Conservation (phyloP, 2,329 filamentous ascomycete species). For the Westerdykella aurantiaca region DNA sequence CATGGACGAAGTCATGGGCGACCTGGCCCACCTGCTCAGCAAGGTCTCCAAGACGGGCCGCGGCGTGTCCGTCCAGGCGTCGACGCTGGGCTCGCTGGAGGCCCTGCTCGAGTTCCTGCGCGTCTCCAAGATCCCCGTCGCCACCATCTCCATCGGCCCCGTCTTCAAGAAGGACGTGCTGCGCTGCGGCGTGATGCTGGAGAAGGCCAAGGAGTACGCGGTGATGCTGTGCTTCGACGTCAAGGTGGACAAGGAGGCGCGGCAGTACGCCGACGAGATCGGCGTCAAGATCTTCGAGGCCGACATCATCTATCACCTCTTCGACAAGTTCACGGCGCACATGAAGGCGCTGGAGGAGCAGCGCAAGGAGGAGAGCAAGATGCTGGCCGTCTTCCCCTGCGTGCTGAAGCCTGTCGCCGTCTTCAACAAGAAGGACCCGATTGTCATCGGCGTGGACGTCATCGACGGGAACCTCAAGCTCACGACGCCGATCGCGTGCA, state of each 20-base stretch:
- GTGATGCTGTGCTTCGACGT: conserved; percentile 99
- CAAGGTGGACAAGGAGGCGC: conserved; percentile 96
- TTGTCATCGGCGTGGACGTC: conserved; percentile 93
- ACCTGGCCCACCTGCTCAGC: conserved; percentile 85
- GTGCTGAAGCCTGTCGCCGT: conserved; percentile 83
- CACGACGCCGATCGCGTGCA: conserved; percentile 82
- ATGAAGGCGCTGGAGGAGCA: conserved; percentile 81
- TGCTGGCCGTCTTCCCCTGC: conserved; percentile 94
- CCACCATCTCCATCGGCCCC: conserved; percentile 93
- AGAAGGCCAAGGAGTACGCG: conserved; percentile 91
- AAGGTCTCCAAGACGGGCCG: conserved; percentile 87
- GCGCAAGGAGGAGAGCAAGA: conserved; percentile 94
- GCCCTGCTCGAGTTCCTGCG: conserved; percentile 94
- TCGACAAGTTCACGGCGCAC: conserved; percentile 93
- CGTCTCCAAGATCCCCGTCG: conserved; percentile 92
- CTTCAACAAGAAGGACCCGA: conserved; percentile 96
- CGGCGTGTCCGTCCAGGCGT: conserved; percentile 95
- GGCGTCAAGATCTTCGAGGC: conserved; percentile 97
- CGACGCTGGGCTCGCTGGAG: conserved; percentile 93
- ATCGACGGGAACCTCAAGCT: conserved; percentile 80
- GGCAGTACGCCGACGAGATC: conserved; percentile 83
- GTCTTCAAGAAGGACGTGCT: conserved; percentile 98
- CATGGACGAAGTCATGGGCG: conserved; percentile 91
- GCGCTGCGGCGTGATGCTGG: conserved; percentile 87
- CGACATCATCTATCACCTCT: conserved; percentile 98